Evolutionary conservation across 306 rosid genomes (phyloP), one percentile per base, ranked within the genome.

Genomic region (Prunus dulcis): DNA sequence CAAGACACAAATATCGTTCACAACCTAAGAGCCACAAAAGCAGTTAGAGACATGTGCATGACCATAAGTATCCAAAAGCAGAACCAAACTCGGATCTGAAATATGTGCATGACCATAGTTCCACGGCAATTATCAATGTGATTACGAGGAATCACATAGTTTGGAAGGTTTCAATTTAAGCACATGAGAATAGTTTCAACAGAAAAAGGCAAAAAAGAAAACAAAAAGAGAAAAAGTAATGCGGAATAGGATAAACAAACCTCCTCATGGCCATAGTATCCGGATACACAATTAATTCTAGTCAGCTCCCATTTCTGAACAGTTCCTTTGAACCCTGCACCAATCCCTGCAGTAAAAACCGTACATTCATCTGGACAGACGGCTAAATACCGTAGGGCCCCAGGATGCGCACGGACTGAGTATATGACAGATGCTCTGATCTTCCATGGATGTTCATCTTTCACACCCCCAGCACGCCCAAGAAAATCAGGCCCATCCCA

Each of bases 261-360:
- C 98, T 95, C 98, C 76, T 95, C 98, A 80, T 95, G 98, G 74
- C 98, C 97, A 82, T 87, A 86, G 85, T 95, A 95, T 89, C 94
- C 92, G 3, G 92, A 86, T 28, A 90, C 64, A 76, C 92, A 87
- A 79, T 87, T 90, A 69, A 90, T 82, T 80, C 87, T 88, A 73
- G 90, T 84, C 78, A 95, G 85, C 73, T 95, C 97, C 98, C 98
- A 95, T 82, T 87, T 92, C 82, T 88, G 96, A 79, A 95, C 91
- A 73, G 90, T 92, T 84, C 98, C 98, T 83, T 88, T 95, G 81
- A 92, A 95, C 69, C 98, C 98, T 51, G 93, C 91, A 76, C 97
- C 97, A 79, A 85, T 81, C 75, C 98, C 97, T 11, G 98, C 97
- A 58, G 97, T 92, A 78, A 86, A 92, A 78, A 92, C 88, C n/a